Conservation (phyloP, 805 yeast genomes). For the Torulaspora quercuum region DNA sequence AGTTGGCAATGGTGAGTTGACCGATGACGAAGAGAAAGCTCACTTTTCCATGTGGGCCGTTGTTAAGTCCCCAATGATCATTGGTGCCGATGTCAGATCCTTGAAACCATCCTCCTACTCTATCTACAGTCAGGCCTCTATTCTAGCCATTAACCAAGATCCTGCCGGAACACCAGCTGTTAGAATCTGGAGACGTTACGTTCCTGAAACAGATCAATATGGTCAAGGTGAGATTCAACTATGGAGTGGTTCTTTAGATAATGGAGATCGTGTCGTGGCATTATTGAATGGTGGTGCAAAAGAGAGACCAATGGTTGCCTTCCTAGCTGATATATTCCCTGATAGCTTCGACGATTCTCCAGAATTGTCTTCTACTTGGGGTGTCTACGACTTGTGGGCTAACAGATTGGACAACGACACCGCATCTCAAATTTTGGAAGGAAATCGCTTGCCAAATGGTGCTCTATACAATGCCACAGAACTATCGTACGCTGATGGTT, state of each 20-base stretch:
- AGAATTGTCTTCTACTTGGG: slow-evolving; percentile 9
- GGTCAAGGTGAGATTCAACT: slow-evolving; percentile 13
- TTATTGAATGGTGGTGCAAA: slow-evolving; percentile 10
- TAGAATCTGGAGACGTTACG: slow-evolving; percentile 12
- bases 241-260: slow-evolving; percentile 11
- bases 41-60: slow-evolving; percentile 36
- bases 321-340: slow-evolving; percentile 7
- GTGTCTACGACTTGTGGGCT: slow-evolving; percentile 14
- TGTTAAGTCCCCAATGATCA: slow-evolving; percentile 33
- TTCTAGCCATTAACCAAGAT: slow-evolving; percentile 30
- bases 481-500: slow-evolving; percentile 8
- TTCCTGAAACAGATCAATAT: slow-evolving; percentile 7
- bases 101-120: slow-evolving; percentile 23
- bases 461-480: slow-evolving; percentile 9
- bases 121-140: slow-evolving; percentile 20
- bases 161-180: slow-evolving; percentile 21
- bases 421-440: slow-evolving; percentile 2
- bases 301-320: slow-evolving; percentile 8
- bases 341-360: slow-evolving; percentile 4
- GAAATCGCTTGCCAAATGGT: slow-evolving; percentile 2
- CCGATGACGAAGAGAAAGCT: slow-evolving; percentile 32
- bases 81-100: slow-evolving; percentile 30
- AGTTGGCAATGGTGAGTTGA: slow-evolving; percentile 33
- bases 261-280: slow-evolving; percentile 12
- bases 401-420: slow-evolving; percentile 7